These are phyloP conservation scores for Rhizopogon roseolus DNA, from an alignment of 768 basidiomycete species.

Conservation along the genomic window DNA sequence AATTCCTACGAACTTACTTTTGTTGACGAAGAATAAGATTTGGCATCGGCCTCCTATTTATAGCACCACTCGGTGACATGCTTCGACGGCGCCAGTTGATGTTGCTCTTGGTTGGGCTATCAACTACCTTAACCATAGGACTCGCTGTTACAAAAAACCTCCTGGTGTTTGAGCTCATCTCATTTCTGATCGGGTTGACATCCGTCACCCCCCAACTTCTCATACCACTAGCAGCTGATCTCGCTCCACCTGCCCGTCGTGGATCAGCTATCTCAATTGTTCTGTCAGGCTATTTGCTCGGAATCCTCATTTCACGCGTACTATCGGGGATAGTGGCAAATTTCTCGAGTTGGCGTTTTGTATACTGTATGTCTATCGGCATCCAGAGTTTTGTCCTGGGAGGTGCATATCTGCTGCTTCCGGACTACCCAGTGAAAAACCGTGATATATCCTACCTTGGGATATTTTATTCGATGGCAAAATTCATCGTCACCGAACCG, in stretches of 20 bases:
- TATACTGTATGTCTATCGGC: constrained; percentile 39
- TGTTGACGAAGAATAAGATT: background rate
- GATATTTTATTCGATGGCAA: constrained; percentile 34
- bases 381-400: constrained; percentile 23
- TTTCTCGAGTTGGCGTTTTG: constrained; percentile 36
- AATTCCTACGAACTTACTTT: background rate
- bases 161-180: constrained; percentile 26
- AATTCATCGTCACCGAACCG: constrained; percentile 35
- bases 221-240: constrained; percentile 42
- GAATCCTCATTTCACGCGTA: constrained; percentile 26
- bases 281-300: constrained; percentile 23
- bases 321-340: constrained; percentile 36
- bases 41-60: constrained; percentile 33
- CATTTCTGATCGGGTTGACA: constrained; percentile 32
- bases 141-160: constrained; percentile 31
- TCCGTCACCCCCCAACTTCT: constrained; percentile 36
- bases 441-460: constrained; percentile 29
- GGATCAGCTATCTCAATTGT: constrained; percentile 26
- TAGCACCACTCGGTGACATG: constrained; percentile 43
- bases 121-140: constrained; percentile 34
- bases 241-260: constrained; percentile 27
- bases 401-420: constrained; percentile 28
- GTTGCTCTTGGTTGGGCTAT: constrained; percentile 27
- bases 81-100: constrained; percentile 39
- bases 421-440: constrained; percentile 38